Percentiles rank a stretch among this genome's conserved stretches.
phyloP scores from a whole-genome alignment of 78 protist species.

The Dictyostelium brefeldianum region DNA sequence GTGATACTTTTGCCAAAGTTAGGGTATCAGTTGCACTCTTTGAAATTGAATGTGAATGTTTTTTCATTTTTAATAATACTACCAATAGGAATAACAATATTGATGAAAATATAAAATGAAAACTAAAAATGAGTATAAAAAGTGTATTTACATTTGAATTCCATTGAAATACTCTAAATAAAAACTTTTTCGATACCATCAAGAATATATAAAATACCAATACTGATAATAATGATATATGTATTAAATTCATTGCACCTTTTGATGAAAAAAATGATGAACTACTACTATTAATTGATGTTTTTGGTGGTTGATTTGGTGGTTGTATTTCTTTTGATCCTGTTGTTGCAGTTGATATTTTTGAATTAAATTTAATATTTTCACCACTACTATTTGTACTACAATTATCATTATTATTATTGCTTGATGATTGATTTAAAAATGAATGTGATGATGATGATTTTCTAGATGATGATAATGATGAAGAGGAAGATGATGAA shows the following conservation, averaged over 20 bases:
- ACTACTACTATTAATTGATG: background rate
- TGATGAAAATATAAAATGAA: constrained; percentile 41
- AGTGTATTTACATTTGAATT: constrained; percentile 28
- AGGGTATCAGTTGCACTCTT: background rate
- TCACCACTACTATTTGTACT: background rate
- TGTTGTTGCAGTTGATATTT: background rate
- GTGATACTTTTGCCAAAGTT: background rate
- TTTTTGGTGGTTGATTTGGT: background rate
- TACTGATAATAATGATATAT: constrained; percentile 14
- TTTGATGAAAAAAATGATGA: background rate
- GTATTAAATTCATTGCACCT: constrained; percentile 16
- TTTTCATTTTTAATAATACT: background rate
- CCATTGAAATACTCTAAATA: constrained; percentile 31
- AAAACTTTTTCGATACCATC: constrained; percentile 39
- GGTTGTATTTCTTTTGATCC: background rate
- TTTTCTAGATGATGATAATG: background rate
- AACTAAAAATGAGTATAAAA: constrained; percentile 5
- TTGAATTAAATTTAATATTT: background rate
- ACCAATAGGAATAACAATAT: constrained; percentile 18
- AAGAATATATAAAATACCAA: constrained; percentile 29
- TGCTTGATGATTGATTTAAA: background rate
- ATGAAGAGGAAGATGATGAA: constrained; percentile 27
- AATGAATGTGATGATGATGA: constrained; percentile 7
- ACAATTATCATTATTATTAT: background rate
- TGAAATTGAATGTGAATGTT: background rate